A percentile compares a stretch with the other conserved stretches of the same genome.
These are phyloP conservation scores for Jasminum sambac DNA, from an alignment of 257 asterid species.

Conservation along the genomic window DNA sequence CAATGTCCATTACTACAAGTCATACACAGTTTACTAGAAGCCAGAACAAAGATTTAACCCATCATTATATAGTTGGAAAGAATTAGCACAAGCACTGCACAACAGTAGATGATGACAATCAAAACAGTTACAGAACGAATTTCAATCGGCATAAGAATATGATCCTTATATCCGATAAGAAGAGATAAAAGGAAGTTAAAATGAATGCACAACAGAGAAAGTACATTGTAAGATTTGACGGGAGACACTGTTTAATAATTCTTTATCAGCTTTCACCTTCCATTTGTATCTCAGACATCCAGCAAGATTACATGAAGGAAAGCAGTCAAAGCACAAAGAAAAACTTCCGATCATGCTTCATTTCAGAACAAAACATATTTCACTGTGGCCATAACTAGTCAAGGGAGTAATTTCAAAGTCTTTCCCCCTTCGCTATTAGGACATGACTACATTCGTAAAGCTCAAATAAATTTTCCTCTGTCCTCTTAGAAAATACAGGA, in stretches of 20 bases:
- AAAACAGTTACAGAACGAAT: not conserved
- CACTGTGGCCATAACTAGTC: not conserved
- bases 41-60: not conserved
- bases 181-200: not conserved
- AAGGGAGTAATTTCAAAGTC: not conserved
- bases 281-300: not conserved
- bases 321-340: not conserved
- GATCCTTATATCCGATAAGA: not conserved
- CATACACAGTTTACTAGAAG: not conserved
- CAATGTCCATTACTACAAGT: not conserved
- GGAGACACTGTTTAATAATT: not conserved
- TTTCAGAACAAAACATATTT: not conserved
- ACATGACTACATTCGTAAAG: not conserved
- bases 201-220: not conserved
- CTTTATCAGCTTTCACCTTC: not conserved
- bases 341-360: not conserved
- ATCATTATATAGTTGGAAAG: constrained; percentile 5
- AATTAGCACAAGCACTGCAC: constrained; percentile 4
- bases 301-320: not conserved
- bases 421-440: not conserved
- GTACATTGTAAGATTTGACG: not conserved
- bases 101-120: not conserved
- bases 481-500: too few species aligned
- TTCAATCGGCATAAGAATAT: not conserved
- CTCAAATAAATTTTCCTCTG: not conserved